These are phyloP conservation scores for Endocalyx cinctus DNA, from an alignment of 2,329 filamentous ascomycete genomes.

Conservation along the genomic window DNA sequence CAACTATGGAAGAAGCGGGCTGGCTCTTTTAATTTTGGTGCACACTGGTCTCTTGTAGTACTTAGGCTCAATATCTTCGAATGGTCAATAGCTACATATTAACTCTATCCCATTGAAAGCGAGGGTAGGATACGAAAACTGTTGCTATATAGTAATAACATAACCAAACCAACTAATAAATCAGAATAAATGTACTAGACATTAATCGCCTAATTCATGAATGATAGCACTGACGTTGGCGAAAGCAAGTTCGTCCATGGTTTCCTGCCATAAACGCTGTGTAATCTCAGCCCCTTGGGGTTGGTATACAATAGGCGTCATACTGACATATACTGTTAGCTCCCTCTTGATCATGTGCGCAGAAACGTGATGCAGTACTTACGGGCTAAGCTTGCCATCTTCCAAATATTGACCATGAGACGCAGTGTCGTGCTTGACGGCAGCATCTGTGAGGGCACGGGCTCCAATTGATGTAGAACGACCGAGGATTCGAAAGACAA, in stretches of 20 bases:
- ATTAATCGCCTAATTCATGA: no score
- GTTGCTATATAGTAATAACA: no score
- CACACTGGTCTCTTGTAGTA: no score
- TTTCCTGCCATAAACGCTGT: constrained; percentile 2
- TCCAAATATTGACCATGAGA: constrained; percentile 4
- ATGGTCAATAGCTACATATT: no score
- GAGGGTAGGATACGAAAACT: no score
- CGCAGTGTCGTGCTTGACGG: constrained; percentile 2
- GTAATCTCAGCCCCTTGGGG: constrained; percentile 2
- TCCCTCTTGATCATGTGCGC: neutral
- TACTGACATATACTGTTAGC: neutral
- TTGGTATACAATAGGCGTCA: constrained; percentile 3
- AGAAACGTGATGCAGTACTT: neutral
- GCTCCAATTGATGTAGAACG: neutral
- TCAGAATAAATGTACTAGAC: no score
- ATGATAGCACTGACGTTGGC: neutral
- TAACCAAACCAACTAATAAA: no score
- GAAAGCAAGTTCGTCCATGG: constrained; percentile 3
- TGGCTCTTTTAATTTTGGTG: no score
- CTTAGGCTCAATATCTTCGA: no score
- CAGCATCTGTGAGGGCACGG: constrained; percentile 1
- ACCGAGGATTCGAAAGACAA: neutral
- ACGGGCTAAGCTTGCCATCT: constrained; percentile 4
- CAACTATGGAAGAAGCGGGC: no score
- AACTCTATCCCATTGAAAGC: no score